Percentiles rank a stretch among this genome's conserved stretches.
phyloP scores from a whole-genome alignment of 257 asterid species.

The Jasminum sambac region DNA sequence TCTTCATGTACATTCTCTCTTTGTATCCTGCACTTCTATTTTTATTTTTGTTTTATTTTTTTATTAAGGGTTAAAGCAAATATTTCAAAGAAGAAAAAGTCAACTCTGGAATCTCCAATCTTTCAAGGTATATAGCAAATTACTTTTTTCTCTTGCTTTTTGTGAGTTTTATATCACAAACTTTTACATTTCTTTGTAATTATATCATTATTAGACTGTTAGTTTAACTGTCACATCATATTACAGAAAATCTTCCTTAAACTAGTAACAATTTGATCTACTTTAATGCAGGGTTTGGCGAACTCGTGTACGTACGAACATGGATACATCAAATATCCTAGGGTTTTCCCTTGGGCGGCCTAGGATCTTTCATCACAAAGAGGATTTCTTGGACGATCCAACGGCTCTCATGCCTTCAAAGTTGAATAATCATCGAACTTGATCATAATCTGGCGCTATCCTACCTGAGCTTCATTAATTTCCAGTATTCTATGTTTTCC shows the following conservation, averaged over 20 bases:
- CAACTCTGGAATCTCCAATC: background rate
- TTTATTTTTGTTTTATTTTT: too few relatives aligned
- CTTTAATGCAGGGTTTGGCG: slow-evolving; percentile 37
- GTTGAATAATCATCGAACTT: slow-evolving; percentile 9
- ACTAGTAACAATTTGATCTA: background rate
- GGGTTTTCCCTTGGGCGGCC: background rate
- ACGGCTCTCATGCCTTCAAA: background rate
- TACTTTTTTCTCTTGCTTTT: background rate
- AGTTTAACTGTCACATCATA: background rate
- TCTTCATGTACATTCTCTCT: background rate
- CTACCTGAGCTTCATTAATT: slow-evolving; percentile 73
- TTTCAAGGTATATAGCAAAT: background rate
- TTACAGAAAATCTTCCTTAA: background rate
- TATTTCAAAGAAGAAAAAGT: background rate
- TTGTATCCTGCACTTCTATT: background rate
- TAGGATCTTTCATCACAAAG: slow-evolving; percentile 30
- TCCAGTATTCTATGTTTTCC: background rate
- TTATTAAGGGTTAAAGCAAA: background rate
- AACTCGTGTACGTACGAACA: background rate
- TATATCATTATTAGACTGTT: too few relatives aligned
- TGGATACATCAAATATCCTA: slow-evolving; percentile 19
- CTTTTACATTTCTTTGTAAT: too few relatives aligned
- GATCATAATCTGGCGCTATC: slow-evolving; percentile 65
- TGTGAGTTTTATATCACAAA: too few relatives aligned
- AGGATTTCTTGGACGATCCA: slow-evolving; percentile 16